Conservation (phyloP, 495 filamentous ascomycete species). For the Lasiosphaeris hirsuta region DNA sequence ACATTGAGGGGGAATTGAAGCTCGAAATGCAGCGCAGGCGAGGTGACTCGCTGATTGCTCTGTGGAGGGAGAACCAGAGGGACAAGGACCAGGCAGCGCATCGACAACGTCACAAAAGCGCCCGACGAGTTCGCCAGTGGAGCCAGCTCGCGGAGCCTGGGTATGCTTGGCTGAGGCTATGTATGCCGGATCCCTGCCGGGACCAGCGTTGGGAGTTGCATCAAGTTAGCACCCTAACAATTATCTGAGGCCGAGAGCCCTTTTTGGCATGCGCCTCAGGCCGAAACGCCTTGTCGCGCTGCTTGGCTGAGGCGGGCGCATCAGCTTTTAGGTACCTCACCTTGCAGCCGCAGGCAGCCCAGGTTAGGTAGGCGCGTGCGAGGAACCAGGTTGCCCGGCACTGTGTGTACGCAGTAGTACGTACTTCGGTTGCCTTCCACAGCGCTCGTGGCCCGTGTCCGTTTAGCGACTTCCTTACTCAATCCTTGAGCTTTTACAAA, state of each 20-base stretch:
- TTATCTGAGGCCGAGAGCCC: neutral
- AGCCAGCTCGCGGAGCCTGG: neutral
- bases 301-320: neutral
- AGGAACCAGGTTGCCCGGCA: constrained; percentile 15
- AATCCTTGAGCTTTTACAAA: constrained; percentile 30
- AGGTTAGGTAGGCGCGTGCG: constrained; percentile 1
- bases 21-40: too few species aligned
- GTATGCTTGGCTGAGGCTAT: neutral
- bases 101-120: constrained; percentile 36
- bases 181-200: neutral
- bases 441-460: constrained; percentile 24
- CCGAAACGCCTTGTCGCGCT: neutral
- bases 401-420: constrained; percentile 9
- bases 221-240: constrained; percentile 7
- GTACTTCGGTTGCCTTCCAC: constrained; percentile 23
- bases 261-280: too few species aligned
- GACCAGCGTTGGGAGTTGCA: neutral
- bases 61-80: neutral
- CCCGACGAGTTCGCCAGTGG: constrained; percentile 13
- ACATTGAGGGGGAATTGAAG: too few species aligned
- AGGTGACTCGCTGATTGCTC: neutral
- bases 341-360: constrained; percentile 1
- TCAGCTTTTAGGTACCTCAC: constrained; percentile 13
- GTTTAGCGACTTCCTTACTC: constrained; percentile 28
- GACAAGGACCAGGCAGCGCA: constrained; percentile 29